These are phyloP conservation scores for Sindora glabra DNA, from an alignment of 306 rosid genomes.

Conservation along the genomic window DNA sequence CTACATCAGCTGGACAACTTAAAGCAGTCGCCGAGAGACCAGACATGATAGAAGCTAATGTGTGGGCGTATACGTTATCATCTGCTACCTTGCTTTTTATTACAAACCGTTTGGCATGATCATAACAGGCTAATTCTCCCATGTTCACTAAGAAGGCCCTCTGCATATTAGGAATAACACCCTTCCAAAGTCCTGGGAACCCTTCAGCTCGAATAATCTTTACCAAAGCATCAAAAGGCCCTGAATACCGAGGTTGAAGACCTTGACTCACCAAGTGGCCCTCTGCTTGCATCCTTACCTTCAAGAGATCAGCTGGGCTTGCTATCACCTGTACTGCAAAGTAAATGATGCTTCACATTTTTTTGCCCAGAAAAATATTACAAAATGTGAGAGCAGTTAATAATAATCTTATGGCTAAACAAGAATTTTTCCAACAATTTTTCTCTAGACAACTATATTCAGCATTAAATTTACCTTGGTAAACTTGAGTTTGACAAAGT, in stretches of 20 bases:
- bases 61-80: constrained; percentile 69
- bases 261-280: constrained; percentile 54
- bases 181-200: constrained; percentile 69
- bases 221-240: constrained; percentile 62
- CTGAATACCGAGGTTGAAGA: constrained; percentile 60
- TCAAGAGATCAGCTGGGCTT: constrained; percentile 93
- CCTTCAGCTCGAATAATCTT: constrained; percentile 67
- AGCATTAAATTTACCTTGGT: not conserved
- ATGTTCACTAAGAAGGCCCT: constrained; percentile 87
- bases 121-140: constrained; percentile 89
- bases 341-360: constrained; percentile 17
- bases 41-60: constrained; percentile 65
- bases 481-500: constrained; percentile 5
- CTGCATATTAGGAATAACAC: constrained; percentile 76
- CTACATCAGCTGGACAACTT: constrained; percentile 94
- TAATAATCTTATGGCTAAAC: not conserved
- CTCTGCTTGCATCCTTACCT: constrained; percentile 95
- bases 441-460: not conserved
- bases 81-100: constrained; percentile 44
- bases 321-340: constrained; percentile 64
- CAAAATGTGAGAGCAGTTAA: not conserved
- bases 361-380: constrained; percentile 5
- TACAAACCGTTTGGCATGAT: constrained; percentile 69
- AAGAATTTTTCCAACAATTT: not conserved
- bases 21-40: constrained; percentile 71